phyloP scores from a whole-genome alignment of 1,284 basidiomycete genomes.

The Retiboletus flavoniger region DNA sequence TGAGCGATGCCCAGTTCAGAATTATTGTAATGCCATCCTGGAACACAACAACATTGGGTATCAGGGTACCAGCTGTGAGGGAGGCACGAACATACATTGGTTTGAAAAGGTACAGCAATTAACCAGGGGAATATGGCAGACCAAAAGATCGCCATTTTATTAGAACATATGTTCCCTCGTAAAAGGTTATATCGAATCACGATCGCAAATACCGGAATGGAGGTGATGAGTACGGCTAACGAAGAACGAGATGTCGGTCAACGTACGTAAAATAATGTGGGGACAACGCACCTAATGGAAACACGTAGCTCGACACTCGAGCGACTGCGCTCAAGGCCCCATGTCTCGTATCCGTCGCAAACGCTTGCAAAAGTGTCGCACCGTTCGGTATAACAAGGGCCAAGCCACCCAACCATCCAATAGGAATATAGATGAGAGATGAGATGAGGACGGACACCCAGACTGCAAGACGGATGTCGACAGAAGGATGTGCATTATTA shows the following conservation, averaged over 20 bases:
- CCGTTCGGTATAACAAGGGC: constrained; percentile 11
- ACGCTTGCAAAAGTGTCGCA: constrained; percentile 21
- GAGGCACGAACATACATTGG: constrained; percentile 18
- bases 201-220: constrained; percentile 25
- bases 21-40: constrained; percentile 17
- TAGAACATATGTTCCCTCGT: constrained; percentile 27
- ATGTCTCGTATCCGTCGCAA: constrained; percentile 4
- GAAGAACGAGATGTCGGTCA: background rate
- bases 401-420: constrained; percentile 26
- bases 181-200: constrained; percentile 29
- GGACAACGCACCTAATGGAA: constrained; percentile 21
- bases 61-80: background rate
- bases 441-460: constrained; percentile 26
- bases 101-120: constrained; percentile 26
- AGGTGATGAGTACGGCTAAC: constrained; percentile 29
- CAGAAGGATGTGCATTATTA: constrained; percentile 25
- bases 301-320: constrained; percentile 22
- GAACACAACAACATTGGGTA: background rate
- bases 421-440: constrained; percentile 24
- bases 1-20: constrained; percentile 28
- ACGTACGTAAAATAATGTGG: background rate
- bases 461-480: constrained; percentile 22
- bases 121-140: constrained; percentile 27
- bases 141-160: constrained; percentile 26
- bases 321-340: constrained; percentile 9